These are phyloP conservation scores for Ramalina peruviana DNA, from an alignment of 495 filamentous ascomycete species.

Conservation along the genomic window DNA sequence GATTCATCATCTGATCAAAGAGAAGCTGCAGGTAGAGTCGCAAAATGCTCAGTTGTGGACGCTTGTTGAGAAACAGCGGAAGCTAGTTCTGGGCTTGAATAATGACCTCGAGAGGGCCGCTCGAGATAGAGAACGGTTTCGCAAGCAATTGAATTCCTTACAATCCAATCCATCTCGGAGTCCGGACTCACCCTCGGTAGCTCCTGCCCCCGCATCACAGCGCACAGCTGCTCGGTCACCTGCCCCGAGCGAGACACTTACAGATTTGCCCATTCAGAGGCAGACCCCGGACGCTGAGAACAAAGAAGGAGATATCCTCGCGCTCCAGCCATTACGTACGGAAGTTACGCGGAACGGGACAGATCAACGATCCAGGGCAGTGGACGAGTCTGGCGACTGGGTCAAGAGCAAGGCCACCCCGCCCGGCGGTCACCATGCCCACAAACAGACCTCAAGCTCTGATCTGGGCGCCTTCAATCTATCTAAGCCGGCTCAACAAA, in stretches of 20 bases:
- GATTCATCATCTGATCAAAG: constrained; percentile 75
- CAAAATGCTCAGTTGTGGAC: constrained; percentile 93
- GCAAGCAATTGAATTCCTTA: constrained; percentile 59
- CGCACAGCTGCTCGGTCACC: constrained; percentile 9
- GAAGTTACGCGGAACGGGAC: background rate
- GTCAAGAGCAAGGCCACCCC: constrained; percentile 3
- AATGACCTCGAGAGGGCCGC: constrained; percentile 84
- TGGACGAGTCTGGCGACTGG: constrained; percentile 1
- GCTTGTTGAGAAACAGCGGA: constrained; percentile 87
- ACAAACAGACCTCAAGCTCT: constrained; percentile 13
- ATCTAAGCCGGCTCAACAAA: background rate
- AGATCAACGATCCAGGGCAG: background rate
- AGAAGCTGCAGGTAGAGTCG: constrained; percentile 74
- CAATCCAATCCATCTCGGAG: constrained; percentile 42
- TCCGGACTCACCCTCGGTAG: constrained; percentile 32
- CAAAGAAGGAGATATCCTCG: background rate
- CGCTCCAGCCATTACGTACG: background rate
- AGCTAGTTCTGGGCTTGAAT: constrained; percentile 85
- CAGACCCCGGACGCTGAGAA: constrained; percentile 1
- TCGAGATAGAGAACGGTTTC: constrained; percentile 91
- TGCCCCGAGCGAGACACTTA: constrained; percentile 8
- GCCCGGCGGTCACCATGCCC: constrained; percentile 5
- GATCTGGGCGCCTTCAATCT: constrained; percentile 9
- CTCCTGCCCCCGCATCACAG: constrained; percentile 6
- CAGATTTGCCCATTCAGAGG: constrained; percentile 16